Percentiles rank a stretch among this genome's conserved stretches.
Conservation (phyloP, 1,139 yeast genomes). For the Arxiozyma slooffiae region DNA sequence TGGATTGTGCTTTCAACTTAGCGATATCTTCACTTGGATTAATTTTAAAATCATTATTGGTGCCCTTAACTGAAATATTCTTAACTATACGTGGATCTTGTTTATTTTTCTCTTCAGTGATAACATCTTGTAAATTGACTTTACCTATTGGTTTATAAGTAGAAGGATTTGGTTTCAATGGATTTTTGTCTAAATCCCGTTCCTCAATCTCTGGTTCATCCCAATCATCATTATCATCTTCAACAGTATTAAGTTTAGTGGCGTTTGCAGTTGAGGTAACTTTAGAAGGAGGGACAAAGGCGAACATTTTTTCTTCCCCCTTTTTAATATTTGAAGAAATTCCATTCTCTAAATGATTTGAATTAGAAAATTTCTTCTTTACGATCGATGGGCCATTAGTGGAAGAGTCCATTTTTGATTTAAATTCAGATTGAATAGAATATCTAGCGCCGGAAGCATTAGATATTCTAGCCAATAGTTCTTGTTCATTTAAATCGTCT, state of each 20-base stretch:
- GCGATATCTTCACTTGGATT: slow-evolving; percentile 28
- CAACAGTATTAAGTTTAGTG: slow-evolving; percentile 1
- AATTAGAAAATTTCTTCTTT: slow-evolving; percentile 25
- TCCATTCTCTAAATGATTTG: slow-evolving; percentile 8
- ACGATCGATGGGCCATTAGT: slow-evolving; percentile 48
- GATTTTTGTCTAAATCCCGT: slow-evolving; percentile 55
- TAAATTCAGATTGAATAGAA: slow-evolving; percentile 45
- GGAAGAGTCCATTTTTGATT: slow-evolving; percentile 36
- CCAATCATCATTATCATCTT: slow-evolving; percentile 48
- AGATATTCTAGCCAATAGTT: slow-evolving; percentile 64
- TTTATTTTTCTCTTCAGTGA: slow-evolving; percentile 33
- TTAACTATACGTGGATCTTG: slow-evolving; percentile 33
- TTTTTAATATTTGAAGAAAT: slow-evolving; percentile 22
- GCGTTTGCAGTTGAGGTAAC: not conserved
- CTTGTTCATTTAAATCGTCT: slow-evolving; percentile 77
- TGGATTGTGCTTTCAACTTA: slow-evolving; percentile 37
- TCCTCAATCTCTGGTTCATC: slow-evolving; percentile 56
- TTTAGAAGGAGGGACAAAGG: not conserved
- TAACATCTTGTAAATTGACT: slow-evolving; percentile 38
- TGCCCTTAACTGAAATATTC: not conserved
- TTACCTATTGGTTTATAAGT: slow-evolving; percentile 50
- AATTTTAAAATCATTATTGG: slow-evolving; percentile 9
- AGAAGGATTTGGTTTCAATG: slow-evolving; percentile 44
- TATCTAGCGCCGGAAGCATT: slow-evolving; percentile 96
- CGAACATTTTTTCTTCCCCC: slow-evolving; percentile 11